Base-by-base conservation (phyloP, 2,329 filamentous ascomycete species). In the Fusarium sambucinum region DNA sequence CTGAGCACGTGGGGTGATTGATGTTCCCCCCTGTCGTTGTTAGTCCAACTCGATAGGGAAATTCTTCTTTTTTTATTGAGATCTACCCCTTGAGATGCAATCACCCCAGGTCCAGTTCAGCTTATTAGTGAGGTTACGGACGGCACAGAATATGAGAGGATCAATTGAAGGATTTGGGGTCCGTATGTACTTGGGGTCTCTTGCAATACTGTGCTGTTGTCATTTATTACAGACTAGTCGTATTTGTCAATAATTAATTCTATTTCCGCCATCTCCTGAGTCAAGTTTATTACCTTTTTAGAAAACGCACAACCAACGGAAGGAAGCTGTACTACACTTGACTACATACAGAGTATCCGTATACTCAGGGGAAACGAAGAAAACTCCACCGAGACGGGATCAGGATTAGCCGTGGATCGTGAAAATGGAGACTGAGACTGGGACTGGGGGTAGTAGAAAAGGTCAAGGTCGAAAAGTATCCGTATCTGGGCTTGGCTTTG, bases 31-130 rank as follows among this genome's bases (percentile, higher is more conserved):
- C 41, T 64, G 60, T 64, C 27, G 3, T 14, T n/a, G 32, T 51
- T 51, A 29, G 47, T 40, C 14, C 47, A 44, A 32, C 16, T 66
- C 25, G 50, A 46, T 44, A 40, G 13, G 38, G 59, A 44, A 48
- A 58, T 42, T 44, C 37, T 42, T 40, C 25, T 51, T 48, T 16
- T 55, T 50, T 70, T 46, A 69, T 70, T 70, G 54, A 70, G 66
- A 69, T 69, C 66, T 70, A 21, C 66, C 66, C 62, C 55, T 50
- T 47, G 41, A 41, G 46, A 50, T 47, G 35, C 56, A 54, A 61
- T 45, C 47, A 55, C 59, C 42, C 27, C 42, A 45, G 42, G 42
- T 45, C 42, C 42, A 59, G 38, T 32, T 32, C 32, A 33, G 30
- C 38, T 21, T 52, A 40, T 25, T 52, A 45, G 44, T 35, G 25